phyloP scores from a whole-genome alignment of 257 asterid genomes.

The Gentiana dahurica region DNA sequence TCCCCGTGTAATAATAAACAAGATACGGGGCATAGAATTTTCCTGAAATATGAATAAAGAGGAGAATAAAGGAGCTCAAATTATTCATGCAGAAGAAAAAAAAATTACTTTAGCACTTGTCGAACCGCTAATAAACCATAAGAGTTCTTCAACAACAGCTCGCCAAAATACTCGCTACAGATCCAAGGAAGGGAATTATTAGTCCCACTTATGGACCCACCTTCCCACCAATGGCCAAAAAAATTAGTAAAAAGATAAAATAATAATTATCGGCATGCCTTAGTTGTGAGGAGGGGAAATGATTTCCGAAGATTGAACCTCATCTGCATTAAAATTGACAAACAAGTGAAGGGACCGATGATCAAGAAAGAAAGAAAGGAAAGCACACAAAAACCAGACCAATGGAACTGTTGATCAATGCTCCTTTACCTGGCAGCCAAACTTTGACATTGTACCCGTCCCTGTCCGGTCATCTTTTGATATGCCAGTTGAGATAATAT shows the following conservation, averaged over 20 bases:
- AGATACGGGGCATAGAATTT: too few species aligned
- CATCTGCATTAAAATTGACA: slow-evolving; percentile 39
- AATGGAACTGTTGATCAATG: too few species aligned
- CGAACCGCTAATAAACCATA: slow-evolving; percentile 98
- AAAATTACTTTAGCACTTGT: slow-evolving; percentile 82
- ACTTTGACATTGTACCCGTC: slow-evolving; percentile 84
- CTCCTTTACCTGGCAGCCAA: slow-evolving; percentile 82
- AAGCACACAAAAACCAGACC: too few species aligned
- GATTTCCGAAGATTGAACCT: slow-evolving; percentile 78
- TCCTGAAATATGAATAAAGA: too few species aligned
- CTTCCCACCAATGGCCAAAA: not conserved
- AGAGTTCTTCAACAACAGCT: slow-evolving; percentile 93
- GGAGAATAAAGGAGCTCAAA: too few species aligned
- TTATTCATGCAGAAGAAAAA: not conserved
- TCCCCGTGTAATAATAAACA: too few species aligned
- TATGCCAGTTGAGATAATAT: slow-evolving; percentile 63
- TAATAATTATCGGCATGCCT: slow-evolving; percentile 28
- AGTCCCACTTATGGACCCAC: too few species aligned
- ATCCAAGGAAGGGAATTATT: not conserved
- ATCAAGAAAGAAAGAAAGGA: too few species aligned
- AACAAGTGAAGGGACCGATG: not conserved
- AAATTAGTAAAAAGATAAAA: not conserved
- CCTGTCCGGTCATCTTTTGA: slow-evolving; percentile 84
- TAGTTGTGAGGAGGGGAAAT: slow-evolving; percentile 93
- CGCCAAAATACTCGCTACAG: slow-evolving; percentile 86